phyloP scores from a whole-genome alignment of 352 stramenopile species.

The Phytophthora tubulina region DNA sequence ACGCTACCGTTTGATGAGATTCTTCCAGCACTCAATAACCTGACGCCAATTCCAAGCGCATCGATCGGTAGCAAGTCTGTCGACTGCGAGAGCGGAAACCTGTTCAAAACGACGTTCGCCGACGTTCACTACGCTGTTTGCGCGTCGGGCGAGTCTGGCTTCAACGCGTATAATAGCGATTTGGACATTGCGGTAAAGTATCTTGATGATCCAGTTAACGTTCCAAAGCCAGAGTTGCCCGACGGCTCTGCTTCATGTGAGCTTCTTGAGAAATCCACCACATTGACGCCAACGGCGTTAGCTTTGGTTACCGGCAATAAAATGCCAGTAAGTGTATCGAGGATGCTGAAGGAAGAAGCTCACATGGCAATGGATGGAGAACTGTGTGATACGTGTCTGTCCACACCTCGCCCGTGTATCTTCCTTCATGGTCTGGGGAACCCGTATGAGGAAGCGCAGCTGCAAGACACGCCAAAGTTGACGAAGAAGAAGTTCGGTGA shows the following conservation, averaged over 20 bases:
- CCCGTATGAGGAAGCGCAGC: constrained; percentile 5
- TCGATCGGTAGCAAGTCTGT: constrained; percentile 22
- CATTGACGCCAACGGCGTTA: constrained; percentile 30
- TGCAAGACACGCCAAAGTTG: constrained; percentile 28
- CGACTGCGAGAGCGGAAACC: constrained; percentile 36
- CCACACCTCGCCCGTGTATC: constrained; percentile 38
- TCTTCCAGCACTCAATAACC: constrained; percentile 35
- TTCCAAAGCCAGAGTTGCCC: constrained; percentile 16
- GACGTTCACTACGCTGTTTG: constrained; percentile 44
- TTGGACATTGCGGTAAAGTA: constrained; percentile 45
- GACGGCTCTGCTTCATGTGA: constrained; percentile 15
- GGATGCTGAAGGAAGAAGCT: constrained; percentile 17
- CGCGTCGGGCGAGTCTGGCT: constrained; percentile 24
- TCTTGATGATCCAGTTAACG: constrained; percentile 14
- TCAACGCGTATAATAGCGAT: constrained; percentile 47
- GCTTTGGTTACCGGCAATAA: constrained; percentile 24
- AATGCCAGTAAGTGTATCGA: constrained; percentile 17
- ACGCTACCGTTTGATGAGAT: constrained; percentile 42
- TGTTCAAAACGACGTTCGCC: constrained; percentile 50
- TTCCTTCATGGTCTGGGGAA: constrained; percentile 40
- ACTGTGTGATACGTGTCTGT: constrained; percentile 17
- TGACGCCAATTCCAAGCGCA: constrained; percentile 30
- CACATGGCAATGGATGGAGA: constrained; percentile 21
- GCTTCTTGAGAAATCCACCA: not conserved
- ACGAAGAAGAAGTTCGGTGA: constrained; percentile 23